Evolutionary conservation across 345 rosid genomes (phyloP), one percentile per base, ranked within the genome.

Genomic region (Bruguiera sexangula): DNA sequence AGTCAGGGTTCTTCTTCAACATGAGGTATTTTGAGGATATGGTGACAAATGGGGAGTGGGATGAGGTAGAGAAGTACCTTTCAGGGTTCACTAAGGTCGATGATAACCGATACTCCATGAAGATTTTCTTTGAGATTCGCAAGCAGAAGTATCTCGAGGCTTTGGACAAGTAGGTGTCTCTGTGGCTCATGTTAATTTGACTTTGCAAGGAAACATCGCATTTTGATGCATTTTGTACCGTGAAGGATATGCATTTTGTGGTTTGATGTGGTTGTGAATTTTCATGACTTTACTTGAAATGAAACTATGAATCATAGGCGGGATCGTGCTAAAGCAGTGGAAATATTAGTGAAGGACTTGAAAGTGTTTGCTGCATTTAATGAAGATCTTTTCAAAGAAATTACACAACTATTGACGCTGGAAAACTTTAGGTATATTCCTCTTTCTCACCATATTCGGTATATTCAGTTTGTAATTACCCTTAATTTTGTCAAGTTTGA

Each of bases 141-240:
- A 92, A 92, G 78, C 97, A 92, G 85, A 92, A 92, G 77, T 92
- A 88, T 70, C 89, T 92, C 37, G 97, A 92, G 76, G 96, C 97
- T 65, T 76, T 92, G 52, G 97, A 92, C 79, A 89, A 86, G 97
- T 88, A 83, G 62, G 91, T 71, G 29, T 8, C 53, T 39, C 31
- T 37, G 31, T 78, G n/a, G 7, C 30, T 64, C 32, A 22, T 11
- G 66, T 75, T 53, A 59, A 19, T 22, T 34, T 55, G 31, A 67
- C 11, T 3, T 64, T 65, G 36, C 7, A 8, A 57, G 3, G 1
- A n/a, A 6, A 31, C 27, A 63, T 67, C 7, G 1, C 31, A 1
- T 20, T 37, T 46, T 20, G 19, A 20, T 61, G 60, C 2, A 21
- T 24, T 39, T 48, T 13, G 50, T 43, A 43, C 22, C 11, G 60